phyloP scores from a whole-genome alignment of 176 grass and related monocot species.

The Carex scoparia region DNA sequence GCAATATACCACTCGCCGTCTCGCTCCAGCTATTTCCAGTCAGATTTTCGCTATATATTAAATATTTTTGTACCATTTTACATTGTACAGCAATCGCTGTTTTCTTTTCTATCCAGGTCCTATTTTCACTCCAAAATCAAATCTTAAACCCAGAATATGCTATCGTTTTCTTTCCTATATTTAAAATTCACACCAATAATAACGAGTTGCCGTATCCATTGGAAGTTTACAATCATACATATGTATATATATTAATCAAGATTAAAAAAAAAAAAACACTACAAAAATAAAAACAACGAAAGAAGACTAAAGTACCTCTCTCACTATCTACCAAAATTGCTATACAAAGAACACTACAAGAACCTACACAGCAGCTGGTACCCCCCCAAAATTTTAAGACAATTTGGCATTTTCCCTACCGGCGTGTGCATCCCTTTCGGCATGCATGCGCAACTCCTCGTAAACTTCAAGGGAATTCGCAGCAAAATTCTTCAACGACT shows the following conservation, averaged over 20 bases:
- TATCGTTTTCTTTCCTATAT: too few relatives aligned
- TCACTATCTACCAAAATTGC: slow-evolving; percentile 27
- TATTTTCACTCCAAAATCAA: too few relatives aligned
- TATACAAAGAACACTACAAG: slow-evolving; percentile 11
- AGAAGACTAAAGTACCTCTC: background rate
- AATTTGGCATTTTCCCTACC: slow-evolving; percentile 32
- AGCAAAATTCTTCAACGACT: slow-evolving; percentile 48
- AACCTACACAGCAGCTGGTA: background rate
- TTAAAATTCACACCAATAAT: background rate
- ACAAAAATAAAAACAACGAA: background rate
- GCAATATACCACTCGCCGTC: too few relatives aligned
- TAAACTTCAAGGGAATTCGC: slow-evolving; percentile 47
- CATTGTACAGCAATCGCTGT: too few relatives aligned
- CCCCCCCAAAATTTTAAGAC: background rate
- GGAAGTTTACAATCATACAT: slow-evolving; percentile 6
- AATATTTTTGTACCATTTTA: background rate
- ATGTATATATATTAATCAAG: background rate
- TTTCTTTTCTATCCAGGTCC: too few relatives aligned
- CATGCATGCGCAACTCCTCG: slow-evolving; percentile 38
- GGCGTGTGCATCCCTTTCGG: slow-evolving; percentile 18
- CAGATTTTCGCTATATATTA: background rate
- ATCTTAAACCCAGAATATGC: too few relatives aligned
- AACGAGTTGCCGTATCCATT: background rate
- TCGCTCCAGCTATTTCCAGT: background rate
- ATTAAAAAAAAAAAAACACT: background rate